Conservation (phyloP, 139 green algal genomes). For the Tetradesmus lagerheimii region DNA sequence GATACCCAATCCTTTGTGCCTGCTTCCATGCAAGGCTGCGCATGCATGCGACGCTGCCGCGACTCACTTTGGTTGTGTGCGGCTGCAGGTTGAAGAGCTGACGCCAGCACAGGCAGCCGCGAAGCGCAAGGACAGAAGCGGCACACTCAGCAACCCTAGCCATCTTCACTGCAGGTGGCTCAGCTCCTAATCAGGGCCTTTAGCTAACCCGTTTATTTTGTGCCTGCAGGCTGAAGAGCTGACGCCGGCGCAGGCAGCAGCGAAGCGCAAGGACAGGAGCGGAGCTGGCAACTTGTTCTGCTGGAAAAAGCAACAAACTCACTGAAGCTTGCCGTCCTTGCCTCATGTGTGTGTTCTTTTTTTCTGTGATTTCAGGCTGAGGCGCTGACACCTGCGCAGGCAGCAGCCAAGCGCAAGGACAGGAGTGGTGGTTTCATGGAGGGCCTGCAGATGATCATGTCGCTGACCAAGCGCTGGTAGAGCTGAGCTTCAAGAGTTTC, state of each 20-base stretch:
- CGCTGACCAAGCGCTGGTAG: slow-evolving; percentile 64
- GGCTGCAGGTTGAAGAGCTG: not conserved
- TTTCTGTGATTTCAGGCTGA: slow-evolving; percentile 34
- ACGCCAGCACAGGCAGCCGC: slow-evolving; percentile 6
- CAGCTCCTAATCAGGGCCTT: too few species aligned
- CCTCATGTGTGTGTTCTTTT: not conserved
- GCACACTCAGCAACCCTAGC: too few species aligned
- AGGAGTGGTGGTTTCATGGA: slow-evolving; percentile 76
- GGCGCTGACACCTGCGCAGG: slow-evolving; percentile 39
- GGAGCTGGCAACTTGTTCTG: too few species aligned
- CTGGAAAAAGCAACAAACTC: too few species aligned
- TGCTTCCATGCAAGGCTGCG: too few species aligned
- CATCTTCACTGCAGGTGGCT: not conserved
- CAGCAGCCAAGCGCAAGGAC: slow-evolving; percentile 54
- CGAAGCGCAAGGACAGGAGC: slow-evolving; percentile 2
- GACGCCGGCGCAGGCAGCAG: slow-evolving; percentile 40
- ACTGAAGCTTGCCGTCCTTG: not conserved
- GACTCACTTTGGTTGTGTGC: not conserved
- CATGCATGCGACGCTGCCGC: too few species aligned
- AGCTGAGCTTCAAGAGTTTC: too few species aligned
- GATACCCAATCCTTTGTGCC: too few species aligned
- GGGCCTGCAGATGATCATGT: slow-evolving; percentile 75
- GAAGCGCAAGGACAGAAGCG: too few species aligned
- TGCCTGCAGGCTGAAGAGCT: slow-evolving; percentile 47
- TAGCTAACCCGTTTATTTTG: too few species aligned